Evolutionary conservation across 1,139 yeast species (phyloP), one percentile per base, ranked within the genome.

Genomic region (Entelexis sorbosivorans): DNA sequence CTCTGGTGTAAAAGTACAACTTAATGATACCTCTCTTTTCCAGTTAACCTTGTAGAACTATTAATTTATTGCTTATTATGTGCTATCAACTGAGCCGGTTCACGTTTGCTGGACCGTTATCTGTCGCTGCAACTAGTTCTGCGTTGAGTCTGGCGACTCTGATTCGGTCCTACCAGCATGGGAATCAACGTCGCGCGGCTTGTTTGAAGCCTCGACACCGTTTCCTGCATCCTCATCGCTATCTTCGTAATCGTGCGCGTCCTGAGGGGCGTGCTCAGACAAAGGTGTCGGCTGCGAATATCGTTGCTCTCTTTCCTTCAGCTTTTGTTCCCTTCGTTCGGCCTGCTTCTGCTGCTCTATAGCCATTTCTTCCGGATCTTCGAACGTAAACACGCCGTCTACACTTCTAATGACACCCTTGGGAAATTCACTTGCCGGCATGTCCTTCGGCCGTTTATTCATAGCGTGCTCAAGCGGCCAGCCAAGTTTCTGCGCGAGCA

Each of bases 381-480:
- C 32, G 35, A 59, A 56, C 22, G 22, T 19, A 35, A 52, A 56
- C 0, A 51, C 50, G 5, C 62, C 62, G 35, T 59, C 60, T 19
- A 36, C 16, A 31, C 16, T 17, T 10, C 38, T 38, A 19, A 59
- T 54, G 1, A 6, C 20, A 7, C 62, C 61, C 6, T 49, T 54
- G 1, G 60, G 61, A 26, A 38, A 59, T 44, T 47, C 47, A 28
- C 42, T 36, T 13, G 50, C 57, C 3, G 49, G 38, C 55, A 54
- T 35, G n/a, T 34, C 52, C 16, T 8, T 44, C 9, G 66, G 58
- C 32, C 62, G 45, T 29, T 38, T 55, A 38, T 58, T 59, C 71
- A 68, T 74, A 22, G 73, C 69, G 60, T 85, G 95, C 0, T 78
- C 73, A 44, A 87, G 71, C 5, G 71, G 66, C 96, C 96, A 87